Evolutionary conservation across 768 basidiomycete genomes (phyloP).

Genomic region (Russula emetica): DNA sequence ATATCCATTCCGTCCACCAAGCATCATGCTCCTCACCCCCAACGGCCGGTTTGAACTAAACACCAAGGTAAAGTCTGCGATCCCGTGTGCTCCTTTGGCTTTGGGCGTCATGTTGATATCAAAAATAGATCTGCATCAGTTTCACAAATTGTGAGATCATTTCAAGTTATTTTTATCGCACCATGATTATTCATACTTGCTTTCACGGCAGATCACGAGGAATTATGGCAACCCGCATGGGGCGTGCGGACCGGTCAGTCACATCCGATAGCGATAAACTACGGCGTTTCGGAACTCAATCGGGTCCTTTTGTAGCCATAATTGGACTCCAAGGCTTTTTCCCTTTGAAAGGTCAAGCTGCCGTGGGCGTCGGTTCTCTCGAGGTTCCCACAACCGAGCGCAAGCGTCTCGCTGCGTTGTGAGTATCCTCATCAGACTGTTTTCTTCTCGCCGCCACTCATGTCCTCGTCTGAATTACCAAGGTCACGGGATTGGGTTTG

Average conservation of each 20-base stretch:
- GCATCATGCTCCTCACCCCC: slow-evolving; percentile 93
- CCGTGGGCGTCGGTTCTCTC: slow-evolving; percentile 82
- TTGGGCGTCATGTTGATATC: not conserved
- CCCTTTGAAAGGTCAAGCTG: slow-evolving; percentile 81
- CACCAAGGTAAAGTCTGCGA: slow-evolving; percentile 64
- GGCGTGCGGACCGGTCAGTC: slow-evolving; percentile 84
- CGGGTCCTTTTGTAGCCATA: slow-evolving; percentile 50
- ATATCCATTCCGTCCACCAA: slow-evolving; percentile 95
- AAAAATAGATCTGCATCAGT: slow-evolving; percentile 80
- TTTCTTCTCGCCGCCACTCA: not conserved
- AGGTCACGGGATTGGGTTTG: slow-evolving; percentile 83
- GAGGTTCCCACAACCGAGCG: slow-evolving; percentile 73
- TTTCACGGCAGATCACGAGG: slow-evolving; percentile 73
- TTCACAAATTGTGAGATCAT: slow-evolving; percentile 75
- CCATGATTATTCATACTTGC: slow-evolving; percentile 18
- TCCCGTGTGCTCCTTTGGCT: not conserved
- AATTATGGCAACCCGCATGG: slow-evolving; percentile 98
- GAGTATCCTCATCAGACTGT: slow-evolving; percentile 33
- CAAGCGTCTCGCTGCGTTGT: slow-evolving; percentile 74
- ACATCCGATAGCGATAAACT: not conserved
- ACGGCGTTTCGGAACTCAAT: not conserved
- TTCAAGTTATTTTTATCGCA: slow-evolving; percentile 16
- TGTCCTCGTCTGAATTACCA: not conserved
- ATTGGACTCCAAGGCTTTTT: slow-evolving; percentile 88
- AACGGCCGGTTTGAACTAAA: slow-evolving; percentile 96